Percentiles rank a stretch among this genome's conserved stretches.
phyloP scores from a whole-genome alignment of 148 eudicot species.

The Selenicereus undatus region DNA sequence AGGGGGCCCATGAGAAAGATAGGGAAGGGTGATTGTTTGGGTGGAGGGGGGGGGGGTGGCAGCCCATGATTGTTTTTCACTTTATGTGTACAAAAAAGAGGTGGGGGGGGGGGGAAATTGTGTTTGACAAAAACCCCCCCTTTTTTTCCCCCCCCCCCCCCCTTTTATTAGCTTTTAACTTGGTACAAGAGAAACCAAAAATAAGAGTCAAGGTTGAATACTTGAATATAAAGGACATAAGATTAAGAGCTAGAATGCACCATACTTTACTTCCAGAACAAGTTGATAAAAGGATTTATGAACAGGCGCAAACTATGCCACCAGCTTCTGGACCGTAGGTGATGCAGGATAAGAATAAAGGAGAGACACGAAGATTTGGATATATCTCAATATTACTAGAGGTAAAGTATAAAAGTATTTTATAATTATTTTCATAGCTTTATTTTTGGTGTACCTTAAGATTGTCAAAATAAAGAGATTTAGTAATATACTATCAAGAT shows the following conservation, averaged over 20 bases:
- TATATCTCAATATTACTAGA: too few species aligned
- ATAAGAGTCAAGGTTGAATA: neutral
- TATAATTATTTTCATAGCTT: too few species aligned
- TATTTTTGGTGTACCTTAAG: too few species aligned
- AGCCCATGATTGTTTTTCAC: neutral
- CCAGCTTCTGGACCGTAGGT: neutral
- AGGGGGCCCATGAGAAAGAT: neutral
- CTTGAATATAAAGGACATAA: neutral
- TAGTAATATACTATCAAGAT: too few species aligned
- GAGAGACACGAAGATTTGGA: too few species aligned
- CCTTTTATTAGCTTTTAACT: neutral
- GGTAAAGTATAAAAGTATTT: too few species aligned
- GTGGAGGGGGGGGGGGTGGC: neutral
- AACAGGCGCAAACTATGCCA: neutral
- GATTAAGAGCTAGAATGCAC: neutral
- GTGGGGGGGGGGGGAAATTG: too few species aligned
- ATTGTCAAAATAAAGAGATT: too few species aligned
- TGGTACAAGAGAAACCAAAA: neutral
- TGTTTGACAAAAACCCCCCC: too few species aligned
- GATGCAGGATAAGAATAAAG: too few species aligned
- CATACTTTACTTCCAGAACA: neutral
- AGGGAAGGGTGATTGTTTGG: neutral
- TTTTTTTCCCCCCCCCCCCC: neutral
- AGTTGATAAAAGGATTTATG: neutral
- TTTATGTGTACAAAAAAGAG: neutral